phyloP scores from a whole-genome alignment of 345 rosid species.

The Aegle marmelos region DNA sequence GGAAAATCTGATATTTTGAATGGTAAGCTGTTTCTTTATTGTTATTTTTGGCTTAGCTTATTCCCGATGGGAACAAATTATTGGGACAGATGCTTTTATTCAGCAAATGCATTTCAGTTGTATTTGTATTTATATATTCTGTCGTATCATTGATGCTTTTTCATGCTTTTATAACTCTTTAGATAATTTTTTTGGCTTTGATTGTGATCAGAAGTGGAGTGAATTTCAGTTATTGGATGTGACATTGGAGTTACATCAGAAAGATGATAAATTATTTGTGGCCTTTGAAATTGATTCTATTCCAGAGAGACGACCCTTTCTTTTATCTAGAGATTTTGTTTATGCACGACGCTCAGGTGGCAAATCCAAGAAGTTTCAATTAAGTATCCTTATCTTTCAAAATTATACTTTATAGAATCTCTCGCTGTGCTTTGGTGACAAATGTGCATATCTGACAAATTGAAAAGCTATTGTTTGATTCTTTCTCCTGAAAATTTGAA shows the following conservation, averaged over 20 bases:
- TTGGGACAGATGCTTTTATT: neutral
- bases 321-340: conserved; percentile 43
- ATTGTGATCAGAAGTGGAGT: conserved; percentile 38
- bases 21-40: neutral
- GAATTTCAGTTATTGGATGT: conserved; percentile 16
- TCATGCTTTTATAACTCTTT: too few species aligned
- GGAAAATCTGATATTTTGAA: neutral
- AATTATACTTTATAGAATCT: neutral
- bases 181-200: neutral
- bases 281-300: conserved; percentile 24
- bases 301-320: conserved; percentile 28
- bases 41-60: neutral
- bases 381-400: conserved; percentile 8
- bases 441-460: neutral
- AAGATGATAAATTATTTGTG: conserved; percentile 24
- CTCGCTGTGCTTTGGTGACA: neutral
- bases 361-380: conserved; percentile 27
- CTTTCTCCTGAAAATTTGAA: neutral
- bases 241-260: conserved; percentile 23
- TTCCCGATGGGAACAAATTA: neutral
- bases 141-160: too few species aligned
- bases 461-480: neutral
- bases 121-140: neutral
- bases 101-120: neutral
- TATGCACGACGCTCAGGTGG: conserved; percentile 23